phyloP scores from a whole-genome alignment of 2,329 filamentous ascomycete species.

The Pseudovirgaria hyperparasitica region DNA sequence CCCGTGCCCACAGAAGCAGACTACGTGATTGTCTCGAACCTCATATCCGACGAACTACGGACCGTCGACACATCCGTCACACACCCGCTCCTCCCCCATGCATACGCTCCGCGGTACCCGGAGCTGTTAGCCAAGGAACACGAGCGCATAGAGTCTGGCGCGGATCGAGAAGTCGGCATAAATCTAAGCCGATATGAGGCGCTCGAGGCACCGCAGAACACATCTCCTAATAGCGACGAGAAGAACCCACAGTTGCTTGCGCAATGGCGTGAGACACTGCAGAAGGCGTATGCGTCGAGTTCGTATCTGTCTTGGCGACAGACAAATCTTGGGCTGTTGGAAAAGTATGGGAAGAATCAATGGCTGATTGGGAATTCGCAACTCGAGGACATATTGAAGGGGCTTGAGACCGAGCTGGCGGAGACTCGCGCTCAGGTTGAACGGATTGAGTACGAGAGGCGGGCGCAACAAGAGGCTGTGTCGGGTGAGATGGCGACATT shows the following conservation, averaged over 20 bases:
- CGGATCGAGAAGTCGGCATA: constrained; percentile 44
- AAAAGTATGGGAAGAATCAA: constrained; percentile 73
- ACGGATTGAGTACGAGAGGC: constrained; percentile 56
- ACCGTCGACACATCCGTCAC: constrained; percentile 33
- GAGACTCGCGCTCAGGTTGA: constrained; percentile 57
- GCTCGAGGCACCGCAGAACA: constrained; percentile 43
- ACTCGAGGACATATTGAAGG: constrained; percentile 57
- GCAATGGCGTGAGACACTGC: constrained; percentile 39
- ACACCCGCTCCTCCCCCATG: constrained; percentile 44
- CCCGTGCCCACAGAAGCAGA: constrained; percentile 49
- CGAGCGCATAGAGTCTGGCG: constrained; percentile 46
- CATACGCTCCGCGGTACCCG: constrained; percentile 45
- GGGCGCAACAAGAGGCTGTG: constrained; percentile 56
- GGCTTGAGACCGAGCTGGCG: constrained; percentile 63
- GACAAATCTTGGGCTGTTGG: constrained; percentile 59
- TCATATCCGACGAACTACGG: constrained; percentile 51
- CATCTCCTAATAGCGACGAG: constrained; percentile 23
- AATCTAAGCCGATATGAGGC: constrained; percentile 77
- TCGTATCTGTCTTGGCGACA: constrained; percentile 44
- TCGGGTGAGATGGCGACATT: constrained; percentile 60
- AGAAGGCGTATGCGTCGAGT: constrained; percentile 44
- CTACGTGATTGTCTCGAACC: constrained; percentile 52
- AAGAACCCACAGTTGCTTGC: constrained; percentile 24
- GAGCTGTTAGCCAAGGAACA: constrained; percentile 57
- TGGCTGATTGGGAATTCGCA: constrained; percentile 82